phyloP scores from a whole-genome alignment of 1,139 yeast genomes.

The Suhomyces ambrosiae region DNA sequence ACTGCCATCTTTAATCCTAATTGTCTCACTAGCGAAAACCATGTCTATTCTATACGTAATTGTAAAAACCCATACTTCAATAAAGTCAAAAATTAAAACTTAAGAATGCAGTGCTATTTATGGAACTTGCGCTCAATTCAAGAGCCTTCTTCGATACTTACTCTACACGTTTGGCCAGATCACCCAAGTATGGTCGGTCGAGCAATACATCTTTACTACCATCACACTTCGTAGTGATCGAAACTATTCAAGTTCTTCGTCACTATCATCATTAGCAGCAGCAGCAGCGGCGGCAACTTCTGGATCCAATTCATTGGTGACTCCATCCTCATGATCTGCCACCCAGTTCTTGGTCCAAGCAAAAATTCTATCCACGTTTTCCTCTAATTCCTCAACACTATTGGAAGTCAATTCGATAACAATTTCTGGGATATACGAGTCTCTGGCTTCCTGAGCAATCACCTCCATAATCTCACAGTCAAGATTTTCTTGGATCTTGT shows the following conservation, averaged over 20 bases:
- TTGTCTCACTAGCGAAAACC: too few relatives aligned
- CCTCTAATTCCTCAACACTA: slow-evolving; percentile 72
- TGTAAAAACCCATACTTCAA: too few relatives aligned
- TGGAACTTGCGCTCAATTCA: too few relatives aligned
- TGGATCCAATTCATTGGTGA: slow-evolving; percentile 36
- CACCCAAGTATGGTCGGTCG: too few relatives aligned
- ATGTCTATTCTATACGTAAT: too few relatives aligned
- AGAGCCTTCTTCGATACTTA: too few relatives aligned
- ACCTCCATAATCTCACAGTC: slow-evolving; percentile 98
- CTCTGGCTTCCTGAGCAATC: slow-evolving; percentile 81
- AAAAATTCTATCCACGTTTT: slow-evolving; percentile 71
- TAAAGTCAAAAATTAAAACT: too few relatives aligned
- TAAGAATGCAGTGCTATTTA: too few relatives aligned
- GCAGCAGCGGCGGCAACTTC: slow-evolving; percentile 18
- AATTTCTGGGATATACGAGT: slow-evolving; percentile 73
- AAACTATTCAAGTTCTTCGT: slow-evolving; percentile 10
- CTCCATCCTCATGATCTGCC: slow-evolving; percentile 46
- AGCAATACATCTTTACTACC: too few relatives aligned
- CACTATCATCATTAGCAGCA: slow-evolving; percentile 13
- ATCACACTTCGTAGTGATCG: too few relatives aligned
- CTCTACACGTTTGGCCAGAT: too few relatives aligned
- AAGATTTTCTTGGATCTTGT: slow-evolving; percentile 84
- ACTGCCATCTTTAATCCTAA: too few relatives aligned
- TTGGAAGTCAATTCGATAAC: slow-evolving; percentile 81
- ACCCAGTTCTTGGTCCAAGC: slow-evolving; percentile 80